Evolutionary conservation across 2,329 filamentous ascomycete genomes (phyloP).

Genomic region (Penicillium brasilianum): DNA sequence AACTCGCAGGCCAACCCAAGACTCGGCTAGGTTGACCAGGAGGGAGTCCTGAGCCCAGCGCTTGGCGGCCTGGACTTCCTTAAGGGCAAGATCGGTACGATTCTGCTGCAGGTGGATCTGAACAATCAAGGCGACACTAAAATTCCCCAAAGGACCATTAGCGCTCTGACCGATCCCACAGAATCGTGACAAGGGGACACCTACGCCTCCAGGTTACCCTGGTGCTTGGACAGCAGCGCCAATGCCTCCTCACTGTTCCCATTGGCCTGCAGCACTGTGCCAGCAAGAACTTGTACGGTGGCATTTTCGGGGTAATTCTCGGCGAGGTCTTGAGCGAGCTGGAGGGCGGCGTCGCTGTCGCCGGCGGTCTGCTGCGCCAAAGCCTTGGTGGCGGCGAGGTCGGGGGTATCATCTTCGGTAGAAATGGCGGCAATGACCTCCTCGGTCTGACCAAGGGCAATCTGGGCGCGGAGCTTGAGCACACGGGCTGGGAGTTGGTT

Average conservation of each 20-base stretch:
- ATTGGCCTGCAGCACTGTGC: conserved; percentile 78
- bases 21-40: conserved; percentile 91
- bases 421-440: conserved; percentile 72
- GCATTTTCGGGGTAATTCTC: conserved; percentile 72
- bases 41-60: conserved; percentile 95
- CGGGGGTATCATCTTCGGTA: conserved; percentile 68
- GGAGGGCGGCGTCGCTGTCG: conserved; percentile 65
- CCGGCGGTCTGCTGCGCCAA: conserved; percentile 71
- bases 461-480: conserved; percentile 78
- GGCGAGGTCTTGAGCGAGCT: conserved; percentile 69
- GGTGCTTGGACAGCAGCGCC: conserved; percentile 77
- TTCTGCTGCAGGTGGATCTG: conserved; percentile 94
- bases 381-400: conserved; percentile 76
- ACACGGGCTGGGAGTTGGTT: conserved; percentile 79
- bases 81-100: conserved; percentile 84
- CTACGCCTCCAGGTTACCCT: conserved; percentile 79
- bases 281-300: conserved; percentile 79
- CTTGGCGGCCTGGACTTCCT: conserved; percentile 84
- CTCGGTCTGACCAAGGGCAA: conserved; percentile 78
- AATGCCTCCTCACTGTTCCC: conserved; percentile 87
- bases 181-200: conserved; percentile 41
- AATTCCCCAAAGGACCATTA: conserved; percentile 12
- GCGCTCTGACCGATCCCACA: conserved; percentile 1
- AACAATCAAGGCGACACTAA: conserved; percentile 78
- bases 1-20: conserved; percentile 88